Percentiles rank a stretch among this genome's conserved stretches.
phyloP scores from a whole-genome alignment of 1,139 yeast genomes.

The Meyerozyma sp. region DNA sequence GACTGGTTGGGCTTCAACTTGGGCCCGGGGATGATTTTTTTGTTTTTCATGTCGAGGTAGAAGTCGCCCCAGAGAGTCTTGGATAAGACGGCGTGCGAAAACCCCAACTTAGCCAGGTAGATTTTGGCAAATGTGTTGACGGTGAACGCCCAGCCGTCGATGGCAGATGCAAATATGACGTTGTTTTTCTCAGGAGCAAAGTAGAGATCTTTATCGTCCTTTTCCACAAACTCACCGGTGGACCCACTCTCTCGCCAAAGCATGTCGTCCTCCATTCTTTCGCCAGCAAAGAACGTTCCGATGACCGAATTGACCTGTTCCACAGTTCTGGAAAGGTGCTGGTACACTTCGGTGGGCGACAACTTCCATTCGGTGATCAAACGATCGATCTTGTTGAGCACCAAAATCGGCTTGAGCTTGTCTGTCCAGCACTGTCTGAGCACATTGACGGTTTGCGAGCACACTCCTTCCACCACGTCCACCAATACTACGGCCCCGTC shows the following conservation, averaged over 20 bases:
- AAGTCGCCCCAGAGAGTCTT: slow-evolving; percentile 97
- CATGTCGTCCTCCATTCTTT: slow-evolving; percentile 85
- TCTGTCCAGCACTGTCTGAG: slow-evolving; percentile 96
- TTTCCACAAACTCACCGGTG: slow-evolving; percentile 60
- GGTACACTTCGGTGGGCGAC: slow-evolving; percentile 80
- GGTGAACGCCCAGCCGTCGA: slow-evolving; percentile 98
- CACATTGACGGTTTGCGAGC: slow-evolving; percentile 94
- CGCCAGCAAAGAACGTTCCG: slow-evolving; percentile 91
- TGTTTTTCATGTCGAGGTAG: slow-evolving; percentile 84
- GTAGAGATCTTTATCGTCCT: slow-evolving; percentile 78
- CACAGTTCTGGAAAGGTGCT: slow-evolving; percentile 68
- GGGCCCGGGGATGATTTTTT: slow-evolving; percentile 64
- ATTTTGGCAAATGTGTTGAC: slow-evolving; percentile 84
- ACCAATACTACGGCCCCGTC: slow-evolving; percentile 95
- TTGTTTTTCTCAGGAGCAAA: slow-evolving; percentile 88
- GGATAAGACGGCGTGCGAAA: slow-evolving; percentile 70
- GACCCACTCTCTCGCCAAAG: slow-evolving; percentile 69
- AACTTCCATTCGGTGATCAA: slow-evolving; percentile 76
- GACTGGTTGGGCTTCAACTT: slow-evolving; percentile 45
- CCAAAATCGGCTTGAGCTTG: slow-evolving; percentile 79
- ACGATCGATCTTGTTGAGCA: slow-evolving; percentile 90
- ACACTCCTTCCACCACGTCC: slow-evolving; percentile 97
- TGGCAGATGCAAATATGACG: slow-evolving; percentile 90
- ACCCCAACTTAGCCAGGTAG: slow-evolving; percentile 80
- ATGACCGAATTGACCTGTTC: slow-evolving; percentile 95